phyloP scores from a whole-genome alignment of 768 basidiomycete genomes.

The Russula vinacea region DNA sequence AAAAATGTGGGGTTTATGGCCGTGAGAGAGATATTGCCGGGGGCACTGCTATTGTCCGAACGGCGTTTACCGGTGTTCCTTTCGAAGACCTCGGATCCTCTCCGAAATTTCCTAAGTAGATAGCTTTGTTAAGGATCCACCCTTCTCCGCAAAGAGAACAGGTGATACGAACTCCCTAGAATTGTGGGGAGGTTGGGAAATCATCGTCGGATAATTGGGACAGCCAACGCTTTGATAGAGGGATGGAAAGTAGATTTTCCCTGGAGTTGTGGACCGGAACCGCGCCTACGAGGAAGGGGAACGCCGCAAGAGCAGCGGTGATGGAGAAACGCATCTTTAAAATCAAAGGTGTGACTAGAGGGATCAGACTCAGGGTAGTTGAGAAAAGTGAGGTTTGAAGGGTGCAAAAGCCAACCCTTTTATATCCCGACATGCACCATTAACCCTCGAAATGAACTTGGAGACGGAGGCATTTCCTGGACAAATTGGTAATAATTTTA shows the following conservation, averaged over 20 bases:
- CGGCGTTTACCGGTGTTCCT: not conserved
- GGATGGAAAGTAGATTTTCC: not conserved
- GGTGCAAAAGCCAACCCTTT: too few relatives aligned
- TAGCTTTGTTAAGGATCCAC: not conserved
- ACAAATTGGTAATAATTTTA: too few relatives aligned
- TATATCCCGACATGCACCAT: too few relatives aligned
- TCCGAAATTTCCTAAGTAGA: not conserved
- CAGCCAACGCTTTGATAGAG: not conserved
- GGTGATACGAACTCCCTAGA: not conserved
- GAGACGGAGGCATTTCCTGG: too few relatives aligned
- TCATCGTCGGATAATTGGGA: too few relatives aligned
- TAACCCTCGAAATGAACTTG: too few relatives aligned
- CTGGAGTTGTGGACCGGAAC: not conserved
- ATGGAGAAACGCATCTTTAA: not conserved
- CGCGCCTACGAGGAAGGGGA: not conserved
- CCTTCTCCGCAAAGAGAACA: not conserved
- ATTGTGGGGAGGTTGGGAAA: too few relatives aligned
- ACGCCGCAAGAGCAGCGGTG: not conserved
- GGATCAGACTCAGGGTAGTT: too few relatives aligned
- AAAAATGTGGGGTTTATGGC: fast-evolving
- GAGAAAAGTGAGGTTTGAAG: too few relatives aligned
- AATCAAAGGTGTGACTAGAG: not conserved
- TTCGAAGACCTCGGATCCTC: not conserved
- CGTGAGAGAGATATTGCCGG: not conserved
- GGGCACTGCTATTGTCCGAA: not conserved